Evolutionary conservation across 2,329 filamentous ascomycete genomes (phyloP), one percentile per base, ranked within the genome.

Genomic region (Colletotrichum sp.): DNA sequence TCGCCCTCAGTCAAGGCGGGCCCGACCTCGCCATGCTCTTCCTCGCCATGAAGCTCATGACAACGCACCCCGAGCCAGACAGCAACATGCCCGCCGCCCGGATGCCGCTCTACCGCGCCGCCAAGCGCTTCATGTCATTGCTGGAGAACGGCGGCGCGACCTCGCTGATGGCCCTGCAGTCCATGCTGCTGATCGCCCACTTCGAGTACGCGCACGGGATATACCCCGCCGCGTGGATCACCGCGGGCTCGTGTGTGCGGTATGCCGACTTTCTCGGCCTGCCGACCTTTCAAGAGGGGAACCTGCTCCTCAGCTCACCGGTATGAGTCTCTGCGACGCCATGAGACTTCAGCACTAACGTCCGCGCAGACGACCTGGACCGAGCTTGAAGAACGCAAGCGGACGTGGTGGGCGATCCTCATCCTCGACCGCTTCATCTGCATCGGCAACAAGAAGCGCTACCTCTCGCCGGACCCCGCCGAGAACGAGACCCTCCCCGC

Each of bases 211-310:
- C 87, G 2, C 88, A 90, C 76, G 85, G 83, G 5, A 87, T 90
- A 63, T 89, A 89, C 77, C 88, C 89, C 5, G 86, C 87, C 13
- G 87, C 87, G 16, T 90, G 87, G 83, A 86, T 89, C 80, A 86
- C 86, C 2, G 82, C 88, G 8, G 88, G 86, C 3, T 82, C 83
- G 79, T 88, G 86, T 79, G 83, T 86, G 25, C 81, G 88, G 70
- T 88, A 89, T 77, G 84, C 85, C 11, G 85, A 87, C 57, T 82
- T 88, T 13, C 81, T 89, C n/a, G 87, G 86, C 3, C 79, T 90
- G 25, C 86, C 82, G 8, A 80, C 82, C 11, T 81, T 83, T 30
- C 80, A 82, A 61, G 81, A 83, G n/a, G 82, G 84, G 27, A 83
- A 82, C 34, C 77, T 82, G 64, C 80, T 88, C 61, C 79, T 89